These are phyloP conservation scores for Oryza rufipogon DNA, from an alignment of 176 grass and related monocot species.

Conservation along the genomic window DNA sequence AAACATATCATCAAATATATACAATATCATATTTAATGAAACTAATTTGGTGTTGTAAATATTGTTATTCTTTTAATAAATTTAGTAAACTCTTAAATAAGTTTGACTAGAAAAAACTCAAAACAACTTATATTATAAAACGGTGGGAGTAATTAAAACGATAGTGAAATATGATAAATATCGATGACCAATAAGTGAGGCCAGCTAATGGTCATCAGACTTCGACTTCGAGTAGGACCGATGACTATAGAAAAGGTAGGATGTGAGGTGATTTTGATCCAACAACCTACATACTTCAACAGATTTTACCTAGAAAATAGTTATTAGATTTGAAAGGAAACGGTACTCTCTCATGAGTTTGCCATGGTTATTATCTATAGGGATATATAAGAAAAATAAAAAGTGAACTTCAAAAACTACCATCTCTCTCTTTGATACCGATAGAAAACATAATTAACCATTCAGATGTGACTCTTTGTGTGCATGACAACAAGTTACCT, in stretches of 20 bases:
- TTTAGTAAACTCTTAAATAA: too few species aligned
- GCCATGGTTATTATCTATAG: not conserved
- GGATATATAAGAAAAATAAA: not conserved
- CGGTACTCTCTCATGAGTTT: not conserved
- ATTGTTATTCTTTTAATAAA: too few species aligned
- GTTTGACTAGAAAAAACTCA: not conserved
- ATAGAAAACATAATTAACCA: not conserved
- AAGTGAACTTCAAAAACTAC: not conserved
- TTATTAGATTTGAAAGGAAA: not conserved
- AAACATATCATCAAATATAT: too few species aligned
- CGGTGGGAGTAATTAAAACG: not conserved
- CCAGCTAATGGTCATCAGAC: not conserved
- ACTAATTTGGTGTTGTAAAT: too few species aligned
- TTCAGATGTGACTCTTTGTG: not conserved
- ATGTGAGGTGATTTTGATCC: not conserved
- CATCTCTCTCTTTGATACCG: not conserved
- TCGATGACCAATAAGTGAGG: too few species aligned
- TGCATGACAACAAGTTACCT: not conserved
- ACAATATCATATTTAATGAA: too few species aligned
- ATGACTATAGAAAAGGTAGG: too few species aligned
- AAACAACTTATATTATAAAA: not conserved
- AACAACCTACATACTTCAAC: not conserved
- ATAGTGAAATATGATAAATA: not conserved
- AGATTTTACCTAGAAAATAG: not conserved
- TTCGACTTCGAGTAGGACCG: not conserved